Evolutionary conservation across 1,139 yeast genomes (phyloP).

Genomic region (Saccharomycopsis crataegensis): DNA sequence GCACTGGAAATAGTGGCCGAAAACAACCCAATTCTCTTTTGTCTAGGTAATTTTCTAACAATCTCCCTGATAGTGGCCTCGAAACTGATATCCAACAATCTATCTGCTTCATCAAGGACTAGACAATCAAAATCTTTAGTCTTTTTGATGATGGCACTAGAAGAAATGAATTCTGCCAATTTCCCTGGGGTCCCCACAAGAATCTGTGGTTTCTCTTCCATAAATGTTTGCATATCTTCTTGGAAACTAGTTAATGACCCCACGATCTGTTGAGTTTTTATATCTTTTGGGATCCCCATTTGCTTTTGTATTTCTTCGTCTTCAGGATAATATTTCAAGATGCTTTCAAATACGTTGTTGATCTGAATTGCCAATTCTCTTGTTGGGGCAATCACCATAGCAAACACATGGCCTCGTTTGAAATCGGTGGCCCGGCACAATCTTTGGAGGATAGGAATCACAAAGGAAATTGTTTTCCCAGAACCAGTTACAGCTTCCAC

Average conservation of each 20-base stretch:
- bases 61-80: slow-evolving; percentile 61
- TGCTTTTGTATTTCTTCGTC: slow-evolving; percentile 24
- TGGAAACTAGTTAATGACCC: slow-evolving; percentile 72
- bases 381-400: slow-evolving; percentile 75
- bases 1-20: slow-evolving; percentile 83
- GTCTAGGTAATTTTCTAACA: slow-evolving; percentile 68
- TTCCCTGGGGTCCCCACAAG: slow-evolving; percentile 94
- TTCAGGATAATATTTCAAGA: slow-evolving; percentile 57
- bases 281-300: slow-evolving; percentile 22
- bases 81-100: slow-evolving; percentile 74
- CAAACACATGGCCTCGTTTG: slow-evolving; percentile 30
- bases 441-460: slow-evolving; percentile 72
- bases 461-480: slow-evolving; percentile 87
- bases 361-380: slow-evolving; percentile 88
- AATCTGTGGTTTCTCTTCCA: slow-evolving; percentile 54
- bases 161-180: slow-evolving; percentile 58
- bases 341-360: slow-evolving; percentile 50
- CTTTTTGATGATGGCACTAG: slow-evolving; percentile 35
- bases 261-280: slow-evolving; percentile 65
- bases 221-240: slow-evolving; percentile 61
- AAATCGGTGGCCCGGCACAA: slow-evolving; percentile 26
- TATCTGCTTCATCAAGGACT: slow-evolving; percentile 90
- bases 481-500: slow-evolving; percentile 97
- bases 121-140: slow-evolving; percentile 61
- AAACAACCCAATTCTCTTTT: slow-evolving; percentile 86